Evolutionary conservation across 176 grass and related monocot genomes (phyloP), one percentile per base, ranked within the genome.

Genomic region (Themeda triandra): DNA sequence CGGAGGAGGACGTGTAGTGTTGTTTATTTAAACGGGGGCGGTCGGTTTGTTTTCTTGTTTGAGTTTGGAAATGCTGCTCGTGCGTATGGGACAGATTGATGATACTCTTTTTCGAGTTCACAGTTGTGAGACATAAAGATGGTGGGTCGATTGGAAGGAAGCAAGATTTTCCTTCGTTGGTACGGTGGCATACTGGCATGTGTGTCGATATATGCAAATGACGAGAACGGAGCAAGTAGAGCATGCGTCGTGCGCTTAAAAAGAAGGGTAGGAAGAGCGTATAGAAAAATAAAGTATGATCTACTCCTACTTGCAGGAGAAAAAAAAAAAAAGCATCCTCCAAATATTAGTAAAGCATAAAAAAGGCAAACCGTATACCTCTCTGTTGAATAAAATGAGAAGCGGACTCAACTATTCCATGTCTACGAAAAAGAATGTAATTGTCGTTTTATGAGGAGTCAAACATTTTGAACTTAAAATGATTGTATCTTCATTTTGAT

Each of bases 201-300:
- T n/a, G n/a, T 35, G 31, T 36, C 23, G 64, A 53, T 81, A 53
- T 28, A 56, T 74, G 30, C 65, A 11, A 88, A 13, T 18, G 32
- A 87, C 10, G 21, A 48, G 82, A 71, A 71, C 68, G 0, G 66
- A 63, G 67, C 44, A 74, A 74, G 42, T 19, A 25, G 29, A n/a
- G 42, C 86, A 84, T 83, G 75, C 75, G 58, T 33, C 66, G 21
- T 79, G 66, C 44, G 56, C 58, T 28, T 13, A 27, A 2, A 87
- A 88, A 88, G 81, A 59, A 66, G 29, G 81, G 67, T 45, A 79
- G 75, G 81, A 84, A 79, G 42, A 18, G 66, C 13, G 66, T 59
- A 41, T 59, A 41, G 76, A 78, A 6, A 72, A 73, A 71, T 27
- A 28, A n/a, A 30, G 13, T 32, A 14, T 53, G 42, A 64, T 82